Base-by-base conservation (phyloP, 257 asterid species). In the Jasminum sambac region DNA sequence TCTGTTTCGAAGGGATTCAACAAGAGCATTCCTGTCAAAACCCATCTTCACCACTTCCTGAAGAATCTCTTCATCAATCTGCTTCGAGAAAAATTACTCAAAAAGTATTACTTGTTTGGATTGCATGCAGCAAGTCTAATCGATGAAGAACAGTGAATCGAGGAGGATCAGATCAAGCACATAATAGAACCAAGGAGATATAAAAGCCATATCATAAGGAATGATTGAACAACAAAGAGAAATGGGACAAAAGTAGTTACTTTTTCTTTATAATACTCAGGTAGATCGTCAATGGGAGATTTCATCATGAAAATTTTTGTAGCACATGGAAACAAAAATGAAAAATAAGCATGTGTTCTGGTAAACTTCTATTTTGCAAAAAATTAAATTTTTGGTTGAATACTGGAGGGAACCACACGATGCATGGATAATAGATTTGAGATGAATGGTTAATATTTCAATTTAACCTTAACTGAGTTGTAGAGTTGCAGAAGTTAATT, bases 61-160 rank as follows among this genome's bases (percentile, higher is more conserved):
- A 68, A 92, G 95, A 79, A 92, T 90, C 62, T 92, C 96, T 84
- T 92, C 97, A 68, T 92, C 98, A 37, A 92, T 86, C 98, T 92
- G 94, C 85, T 71, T 69, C 66, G 30, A 50, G 46, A 16, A 62
- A 62, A 52, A 63, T 58, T 43, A 39, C 52, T 39, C 13, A 17
- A 30, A 7, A 62, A n/a, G 68, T 57, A 48, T 61, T 69, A 72
- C 67, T 43, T 60, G 62, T 52, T 63, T 62, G 48, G 66, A 41
- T 64, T 61, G n/a, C 77, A 74, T 46, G 42, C 30, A 41, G 14
- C 6, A 62, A 62, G 25, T 30, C 11, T 34, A 62, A 6, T 30
- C 25, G 0, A 48, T 23, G 34, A 69, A 73, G 55, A 69, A 37
- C 19, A 10, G 19, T 46, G 57, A n/a, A 62, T 42, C 37, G 50